Evolutionary conservation across 495 filamentous ascomycete species (phyloP), one percentile per base, ranked within the genome.

Genomic region (Bathelium albidoporum): DNA sequence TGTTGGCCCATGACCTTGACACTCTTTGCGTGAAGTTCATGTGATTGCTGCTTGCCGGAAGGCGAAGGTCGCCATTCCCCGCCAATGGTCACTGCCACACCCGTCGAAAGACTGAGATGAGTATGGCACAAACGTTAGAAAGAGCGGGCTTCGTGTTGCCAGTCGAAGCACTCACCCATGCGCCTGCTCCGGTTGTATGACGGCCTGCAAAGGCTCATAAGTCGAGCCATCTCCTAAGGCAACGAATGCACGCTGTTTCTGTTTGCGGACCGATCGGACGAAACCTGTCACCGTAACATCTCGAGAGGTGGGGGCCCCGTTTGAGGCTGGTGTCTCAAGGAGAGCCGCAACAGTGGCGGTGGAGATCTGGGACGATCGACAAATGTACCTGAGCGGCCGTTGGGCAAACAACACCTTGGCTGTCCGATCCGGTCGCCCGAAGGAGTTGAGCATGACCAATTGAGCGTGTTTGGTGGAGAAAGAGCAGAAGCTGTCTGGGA

Each of bases 211-310:
- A 52, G 90, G 77, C 58, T 85, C 76, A 53, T 88, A 75, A 32
- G 87, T 90, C 16, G 95, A 95, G 36, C 94, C 94, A 79, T 98
- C 94, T 3, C 87, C 85, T 60, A 98, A 79, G 60, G 89, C 82
- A 18, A 90, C 89, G 76, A 98, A 98, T 16, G 86, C 84, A 64
- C 85, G 78, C 49, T 79, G 79, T 75, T 96, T 96, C 77, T 95
- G 92, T 69, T 89, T 87, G 62, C 95, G 84, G 62, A 97, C 84
- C 18, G 90, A 90, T 58, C 89, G 84, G 64, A 97, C 79, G 74
- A 86, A 92, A 36, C 93, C 94, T 70, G 89, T 80, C 64, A 96
- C 77, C 52, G 77, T 84, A 58, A 72, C 73, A 59, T 63, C 58
- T 20, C 59, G 16, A 24, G 65, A 62, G 28, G 29, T 43, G n/a